These are phyloP conservation scores for Camellia lanceoleosa DNA, from an alignment of 148 eudicot genomes.

Conservation along the genomic window DNA sequence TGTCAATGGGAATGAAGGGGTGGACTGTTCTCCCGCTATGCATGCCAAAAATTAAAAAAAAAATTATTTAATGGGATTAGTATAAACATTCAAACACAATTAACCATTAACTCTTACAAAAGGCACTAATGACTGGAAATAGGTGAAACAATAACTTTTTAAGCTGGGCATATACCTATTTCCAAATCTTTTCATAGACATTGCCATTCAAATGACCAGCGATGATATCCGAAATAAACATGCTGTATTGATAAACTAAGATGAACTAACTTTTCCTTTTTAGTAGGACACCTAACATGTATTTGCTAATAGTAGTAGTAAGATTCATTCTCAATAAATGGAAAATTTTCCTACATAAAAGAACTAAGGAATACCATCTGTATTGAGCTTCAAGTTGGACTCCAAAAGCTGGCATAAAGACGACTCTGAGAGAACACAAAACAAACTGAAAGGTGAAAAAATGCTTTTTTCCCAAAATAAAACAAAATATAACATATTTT, in stretches of 20 bases:
- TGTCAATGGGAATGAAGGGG: conserved; percentile 68
- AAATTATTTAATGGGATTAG: too few species aligned
- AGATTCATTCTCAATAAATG: neutral
- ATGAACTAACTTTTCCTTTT: neutral
- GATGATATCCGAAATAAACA: neutral
- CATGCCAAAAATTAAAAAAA: neutral
- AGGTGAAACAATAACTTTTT: neutral
- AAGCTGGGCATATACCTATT: neutral
- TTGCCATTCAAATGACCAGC: neutral
- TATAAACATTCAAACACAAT: too few species aligned
- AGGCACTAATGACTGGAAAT: neutral
- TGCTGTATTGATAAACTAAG: neutral
- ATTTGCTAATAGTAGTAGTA: neutral
- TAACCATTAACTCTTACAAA: neutral
- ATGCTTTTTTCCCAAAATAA: neutral
- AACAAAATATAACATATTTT: neutral
- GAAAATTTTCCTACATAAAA: neutral
- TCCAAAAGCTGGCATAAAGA: conserved; percentile 74
- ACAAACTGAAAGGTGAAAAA: conserved; percentile 18
- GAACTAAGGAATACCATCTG: conserved; percentile 46
- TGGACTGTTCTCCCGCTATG: conserved; percentile 65
- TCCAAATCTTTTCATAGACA: neutral
- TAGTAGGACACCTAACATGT: neutral
- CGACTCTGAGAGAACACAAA: conserved; percentile 52
- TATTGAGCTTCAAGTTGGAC: conserved; percentile 91